Conservation (phyloP, 2,329 filamentous ascomycete species). For the Exophiala lecanii-corni region DNA sequence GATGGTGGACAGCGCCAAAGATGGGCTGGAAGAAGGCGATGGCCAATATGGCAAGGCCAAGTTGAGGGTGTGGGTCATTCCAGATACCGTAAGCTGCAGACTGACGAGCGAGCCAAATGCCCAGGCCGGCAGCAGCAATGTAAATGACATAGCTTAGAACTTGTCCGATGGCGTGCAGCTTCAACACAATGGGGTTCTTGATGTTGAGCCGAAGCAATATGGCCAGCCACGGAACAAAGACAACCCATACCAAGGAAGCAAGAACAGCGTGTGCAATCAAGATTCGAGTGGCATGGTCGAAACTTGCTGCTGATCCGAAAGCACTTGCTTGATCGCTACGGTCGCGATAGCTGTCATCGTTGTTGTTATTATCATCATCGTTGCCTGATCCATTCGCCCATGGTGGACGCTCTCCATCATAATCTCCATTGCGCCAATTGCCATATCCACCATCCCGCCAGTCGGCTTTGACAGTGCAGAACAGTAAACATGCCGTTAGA, state of each 20-base stretch:
- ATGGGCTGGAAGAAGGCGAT: slow-evolving; percentile 31
- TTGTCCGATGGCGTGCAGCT: slow-evolving; percentile 28
- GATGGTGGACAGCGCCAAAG: slow-evolving; percentile 29
- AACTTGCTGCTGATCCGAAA: slow-evolving; percentile 10
- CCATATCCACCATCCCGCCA: not conserved
- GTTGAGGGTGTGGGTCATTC: slow-evolving; percentile 29
- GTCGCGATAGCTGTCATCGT: slow-evolving; percentile 4
- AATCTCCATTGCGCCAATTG: not conserved
- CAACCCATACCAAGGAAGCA: slow-evolving; percentile 29
- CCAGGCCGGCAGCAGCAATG: slow-evolving; percentile 29
- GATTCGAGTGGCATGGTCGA: slow-evolving; percentile 15
- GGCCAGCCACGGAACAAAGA: slow-evolving; percentile 28
- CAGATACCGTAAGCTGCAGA: slow-evolving; percentile 20
- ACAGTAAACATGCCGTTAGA: not conserved
- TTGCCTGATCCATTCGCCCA: slow-evolving; percentile 3
- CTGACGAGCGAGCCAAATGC: slow-evolving; percentile 30
- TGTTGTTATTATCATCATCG: slow-evolving; percentile 7
- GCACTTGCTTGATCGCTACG: slow-evolving; percentile 4
- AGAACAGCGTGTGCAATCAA: slow-evolving; percentile 28
- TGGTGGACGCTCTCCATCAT: not conserved
- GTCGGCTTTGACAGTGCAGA: not conserved
- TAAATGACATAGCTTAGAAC: slow-evolving; percentile 28
- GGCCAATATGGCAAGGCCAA: slow-evolving; percentile 29
- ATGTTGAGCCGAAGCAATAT: slow-evolving; percentile 26
- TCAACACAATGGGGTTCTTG: slow-evolving; percentile 22